Conservation (phyloP, 208 protist genomes). For the Trypanosoma cruzi region DNA sequence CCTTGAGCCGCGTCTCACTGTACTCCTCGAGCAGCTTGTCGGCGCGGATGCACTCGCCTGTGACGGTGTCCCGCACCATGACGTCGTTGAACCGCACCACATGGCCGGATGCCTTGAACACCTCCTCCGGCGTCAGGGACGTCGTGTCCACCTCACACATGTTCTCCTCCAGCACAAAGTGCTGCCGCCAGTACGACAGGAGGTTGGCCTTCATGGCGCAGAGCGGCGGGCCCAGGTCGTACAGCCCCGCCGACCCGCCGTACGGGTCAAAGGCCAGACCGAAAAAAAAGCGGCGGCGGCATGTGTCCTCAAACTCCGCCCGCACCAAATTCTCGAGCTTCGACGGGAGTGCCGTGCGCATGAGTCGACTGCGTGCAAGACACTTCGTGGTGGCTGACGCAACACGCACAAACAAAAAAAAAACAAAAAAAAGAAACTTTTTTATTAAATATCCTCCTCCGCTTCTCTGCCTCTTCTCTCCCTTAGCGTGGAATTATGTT, state of each 20-base stretch:
- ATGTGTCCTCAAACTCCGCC: conserved; percentile 91
- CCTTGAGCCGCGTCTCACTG: conserved; percentile 62
- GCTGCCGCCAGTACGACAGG: conserved; percentile 96
- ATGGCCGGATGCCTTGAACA: conserved; percentile 98
- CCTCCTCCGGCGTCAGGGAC: conserved; percentile 96
- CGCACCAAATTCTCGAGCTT: conserved; percentile 85
- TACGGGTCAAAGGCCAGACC: conserved; percentile 98
- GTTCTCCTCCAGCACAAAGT: conserved; percentile 98
- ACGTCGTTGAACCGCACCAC: conserved; percentile 98
- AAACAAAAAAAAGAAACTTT: conserved; percentile 9
- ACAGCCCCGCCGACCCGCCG: conserved; percentile 97
- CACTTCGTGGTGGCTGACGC: conserved; percentile 31
- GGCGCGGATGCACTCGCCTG: conserved; percentile 95
- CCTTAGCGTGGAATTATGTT: too few relatives aligned
- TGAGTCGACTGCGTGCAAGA: conserved; percentile 37
- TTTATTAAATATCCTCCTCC: too few relatives aligned
- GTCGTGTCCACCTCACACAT: conserved; percentile 98
- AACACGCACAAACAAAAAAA: conserved; percentile 1
- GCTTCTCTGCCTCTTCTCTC: too few relatives aligned
- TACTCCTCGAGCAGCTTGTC: conserved; percentile 98
- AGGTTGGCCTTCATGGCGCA: conserved; percentile 98
- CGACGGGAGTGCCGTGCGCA: conserved; percentile 55
- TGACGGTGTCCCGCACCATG: conserved; percentile 98
- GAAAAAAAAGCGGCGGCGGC: conserved; percentile 97
- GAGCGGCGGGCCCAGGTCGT: conserved; percentile 97